phyloP scores from a whole-genome alignment of 306 rosid genomes.

The Gillenia trifoliata region DNA sequence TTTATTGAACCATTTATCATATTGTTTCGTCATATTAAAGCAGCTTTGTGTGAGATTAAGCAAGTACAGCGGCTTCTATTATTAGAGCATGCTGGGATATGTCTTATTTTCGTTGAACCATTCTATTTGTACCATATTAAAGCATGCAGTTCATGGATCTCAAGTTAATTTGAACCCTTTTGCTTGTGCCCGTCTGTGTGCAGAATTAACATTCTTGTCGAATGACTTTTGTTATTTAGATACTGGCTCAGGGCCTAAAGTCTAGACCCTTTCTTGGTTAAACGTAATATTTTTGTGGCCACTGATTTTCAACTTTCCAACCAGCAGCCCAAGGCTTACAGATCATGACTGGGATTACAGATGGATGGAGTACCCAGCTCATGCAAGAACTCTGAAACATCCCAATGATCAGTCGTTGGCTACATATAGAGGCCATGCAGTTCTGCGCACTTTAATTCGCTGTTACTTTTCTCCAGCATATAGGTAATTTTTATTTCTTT shows the following conservation, averaged over 20 bases:
- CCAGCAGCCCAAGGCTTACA: conserved; percentile 38
- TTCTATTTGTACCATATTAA: not conserved
- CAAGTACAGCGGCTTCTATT: not conserved
- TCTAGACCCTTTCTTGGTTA: not conserved
- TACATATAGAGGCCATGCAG: conserved; percentile 78
- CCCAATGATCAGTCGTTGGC: conserved; percentile 68
- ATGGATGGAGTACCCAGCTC: conserved; percentile 77
- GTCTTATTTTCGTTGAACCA: not conserved
- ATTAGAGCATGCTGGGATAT: not conserved
- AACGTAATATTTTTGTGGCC: not conserved
- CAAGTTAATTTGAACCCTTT: not conserved
- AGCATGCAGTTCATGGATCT: not conserved
- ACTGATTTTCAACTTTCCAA: conserved; percentile 2
- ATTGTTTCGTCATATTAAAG: not conserved
- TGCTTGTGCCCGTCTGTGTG: not conserved
- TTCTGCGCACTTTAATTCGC: conserved; percentile 72
- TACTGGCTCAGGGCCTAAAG: not conserved
- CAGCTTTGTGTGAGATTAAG: not conserved
- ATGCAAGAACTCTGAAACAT: conserved; percentile 51
- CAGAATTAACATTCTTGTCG: not conserved
- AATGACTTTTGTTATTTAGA: not conserved
- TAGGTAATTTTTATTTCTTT: conserved; percentile 41
- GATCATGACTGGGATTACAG: conserved; percentile 76
- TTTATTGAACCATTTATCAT: not conserved
- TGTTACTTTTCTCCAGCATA: conserved; percentile 84